Base-by-base conservation (phyloP, 2,329 filamentous ascomycete species). In the Endothia cerciana region DNA sequence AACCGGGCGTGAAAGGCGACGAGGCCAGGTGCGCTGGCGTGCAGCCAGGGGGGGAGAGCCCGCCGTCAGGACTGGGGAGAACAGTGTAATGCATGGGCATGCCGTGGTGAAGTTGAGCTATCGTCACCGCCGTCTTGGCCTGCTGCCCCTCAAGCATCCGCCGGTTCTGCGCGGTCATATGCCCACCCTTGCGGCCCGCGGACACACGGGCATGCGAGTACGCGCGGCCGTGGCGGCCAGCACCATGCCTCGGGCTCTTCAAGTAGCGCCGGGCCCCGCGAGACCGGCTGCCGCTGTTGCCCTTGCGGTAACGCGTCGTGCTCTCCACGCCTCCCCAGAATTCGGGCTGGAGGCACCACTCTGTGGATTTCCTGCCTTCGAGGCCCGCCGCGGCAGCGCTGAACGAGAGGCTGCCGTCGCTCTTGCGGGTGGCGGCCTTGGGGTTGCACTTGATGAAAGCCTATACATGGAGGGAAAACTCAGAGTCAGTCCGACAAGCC, bases 311-410 rank as follows among this genome's bases (percentile, higher is more conserved):
- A 69, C 90, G 82, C 1, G 94, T 97, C 0, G 94, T 98, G 66
- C 92, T 94, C 77, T 93, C 88, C 60, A 97, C 91, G 33, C 92
- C 91, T 30, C 90, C 79, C 25, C 78, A 77, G 40, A 92, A 79
- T 0, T 92, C 92, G 0, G 87, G 80, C 43, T 89, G 89, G 33
- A 98, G 81, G 53, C 88, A 85, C 94, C 94, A 98, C 76, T 91
- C 87, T 59, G 85, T 89, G 1, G 86, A 86, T 74, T 91, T 93
- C 73, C 90, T 88, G 10, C 81, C 74, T 64, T 87, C 85, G 13
- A 56, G 38, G 13, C 58, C 43, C 10, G 65, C n/a, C 1, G 53
- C 22, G 33, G 47, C 64, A 15, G 36, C 19, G 13, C 65, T 63
- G 10, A 68, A 43, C 8, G 66, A 65, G 19, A 68, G 40, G 41